phyloP scores from a whole-genome alignment of 495 filamentous ascomycete species.

The Xylaria castorea region DNA sequence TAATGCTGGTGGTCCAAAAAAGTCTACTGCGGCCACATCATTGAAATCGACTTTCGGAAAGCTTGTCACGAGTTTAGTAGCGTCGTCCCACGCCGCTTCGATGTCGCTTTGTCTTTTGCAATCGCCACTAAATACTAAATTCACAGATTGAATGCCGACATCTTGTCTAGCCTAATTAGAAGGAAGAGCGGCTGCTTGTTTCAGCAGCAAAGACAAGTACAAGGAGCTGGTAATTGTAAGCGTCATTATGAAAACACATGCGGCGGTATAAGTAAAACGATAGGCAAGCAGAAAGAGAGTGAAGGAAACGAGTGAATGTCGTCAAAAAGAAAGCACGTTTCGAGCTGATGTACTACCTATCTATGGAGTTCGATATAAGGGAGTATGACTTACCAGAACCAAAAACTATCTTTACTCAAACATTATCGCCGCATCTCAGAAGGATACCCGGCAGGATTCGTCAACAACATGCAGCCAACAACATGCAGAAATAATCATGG shows the following conservation, averaged over 20 bases:
- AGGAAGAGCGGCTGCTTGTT: constrained; percentile 5
- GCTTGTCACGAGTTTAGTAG: constrained; percentile 7
- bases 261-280: constrained; percentile 15
- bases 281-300: no score
- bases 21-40: constrained; percentile 14
- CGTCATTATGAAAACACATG: constrained; percentile 13
- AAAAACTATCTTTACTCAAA: constrained; percentile 9
- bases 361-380: constrained; percentile 6
- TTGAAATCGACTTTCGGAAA: constrained; percentile 15
- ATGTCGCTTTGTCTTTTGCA: constrained; percentile 8
- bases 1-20: constrained; percentile 14
- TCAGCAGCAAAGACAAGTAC: background rate
- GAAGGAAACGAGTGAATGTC: constrained; percentile 11
- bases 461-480: constrained; percentile 1
- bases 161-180: constrained; percentile 9
- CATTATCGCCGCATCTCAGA: constrained; percentile 10
- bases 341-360: constrained; percentile 11
- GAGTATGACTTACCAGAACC: constrained; percentile 14
- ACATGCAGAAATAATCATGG: background rate
- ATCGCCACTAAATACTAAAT: constrained; percentile 7
- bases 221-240: constrained; percentile 5
- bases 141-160: constrained; percentile 18
- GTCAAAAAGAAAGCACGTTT: constrained; percentile 10
- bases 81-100: constrained; percentile 10
- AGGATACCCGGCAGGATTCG: constrained; percentile 4